Base-by-base conservation (phyloP, 1,284 basidiomycete species). In the Heterobasidion parviporum region DNA sequence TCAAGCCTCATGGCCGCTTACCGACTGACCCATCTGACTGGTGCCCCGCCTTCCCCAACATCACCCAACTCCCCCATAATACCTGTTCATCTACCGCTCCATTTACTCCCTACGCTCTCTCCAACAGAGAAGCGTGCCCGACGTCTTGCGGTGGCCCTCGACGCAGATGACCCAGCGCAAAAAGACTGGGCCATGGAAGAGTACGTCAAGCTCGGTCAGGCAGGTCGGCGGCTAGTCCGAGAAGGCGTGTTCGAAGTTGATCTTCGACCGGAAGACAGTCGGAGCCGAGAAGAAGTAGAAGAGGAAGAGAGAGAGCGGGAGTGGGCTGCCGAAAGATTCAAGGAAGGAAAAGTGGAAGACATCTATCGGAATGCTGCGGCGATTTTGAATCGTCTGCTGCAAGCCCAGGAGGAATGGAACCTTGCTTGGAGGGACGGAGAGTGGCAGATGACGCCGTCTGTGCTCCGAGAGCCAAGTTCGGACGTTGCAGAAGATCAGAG, bases 1-100 rank as follows among this genome's bases (percentile, higher is more conserved):
- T 61, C 61, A 8, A 56, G 60, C 26, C 61, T 61, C 48, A 56
- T 61, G n/a, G 57, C 61, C 20, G 58, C 61, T 43, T 61, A 61
- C 48, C 61, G 58, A n/a, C 56, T 62, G 34, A 53, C 58, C 10
- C 61, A 57, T 18, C 44, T 62, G 12, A 52, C 57, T 12, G 54
- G 55, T 34, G 52, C 57, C 9, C 36, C 52, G 10, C 36, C 47
- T 7, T 51, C 50, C 8, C 52, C 52, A 12, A 18, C 20, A n/a
- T 51, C 57, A 12, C 56, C 43, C 2, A n/a, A 34, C 10, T 26
- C 54, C 15, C 46, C 50, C 35, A 16, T 20, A 10, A 34, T 38
- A 9, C 51, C 44, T 18, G 47, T 50, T 26, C 35, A 14, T 12
- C 46, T 61, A 10, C 61, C 61, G 8, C 35, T 46, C 5, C 60